Evolutionary conservation across 805 yeast genomes (phyloP), one percentile per base, ranked within the genome.

Genomic region (Henningerozyma blattae): DNA sequence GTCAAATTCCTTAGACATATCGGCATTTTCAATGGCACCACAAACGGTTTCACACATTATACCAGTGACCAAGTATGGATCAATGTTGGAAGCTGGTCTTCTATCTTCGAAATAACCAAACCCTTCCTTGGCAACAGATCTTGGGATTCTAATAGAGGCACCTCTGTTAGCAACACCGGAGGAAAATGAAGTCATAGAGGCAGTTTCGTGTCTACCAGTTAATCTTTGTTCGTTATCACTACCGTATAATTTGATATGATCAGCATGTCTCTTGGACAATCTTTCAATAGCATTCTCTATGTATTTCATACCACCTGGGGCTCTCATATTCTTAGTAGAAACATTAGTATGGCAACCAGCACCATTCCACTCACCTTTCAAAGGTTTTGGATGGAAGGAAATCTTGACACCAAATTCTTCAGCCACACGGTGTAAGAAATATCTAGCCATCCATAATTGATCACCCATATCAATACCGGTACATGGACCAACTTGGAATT

Each of bases 261-360:
- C 96, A 64, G 70, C 72, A 68, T 91, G 98, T 74, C 97, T 87
- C 73, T 79, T 79, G 51, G 95, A 81, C 56, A 91, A 77, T 71
- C 84, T 85, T 61, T 79, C 84, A 56, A 91, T 76, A 40, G 97
- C 97, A 36, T 69, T 81, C 57, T 91, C 95, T 57, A 91, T 91
- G 64, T 64, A 68, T 65, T 83, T 82, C 86, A 91, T 84, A 61
- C 98, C 98, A 64, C 98, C 98, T 59, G 84, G 82, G 25, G 58
- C 61, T 73, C 98, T 86, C 97, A 89, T 91, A 33, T 57, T 58
- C 62, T 70, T 73, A 52, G 98, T 91, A 32, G 96, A 86, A 41
- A 91, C 97, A 64, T 91, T 91, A 62, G 98, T 91, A 69, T 91
- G 98, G 73, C 97, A 89, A 56, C 98, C 98, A 62, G 98, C 97